Base-by-base conservation (phyloP, 768 basidiomycete genomes). In the Trametes elegans region DNA sequence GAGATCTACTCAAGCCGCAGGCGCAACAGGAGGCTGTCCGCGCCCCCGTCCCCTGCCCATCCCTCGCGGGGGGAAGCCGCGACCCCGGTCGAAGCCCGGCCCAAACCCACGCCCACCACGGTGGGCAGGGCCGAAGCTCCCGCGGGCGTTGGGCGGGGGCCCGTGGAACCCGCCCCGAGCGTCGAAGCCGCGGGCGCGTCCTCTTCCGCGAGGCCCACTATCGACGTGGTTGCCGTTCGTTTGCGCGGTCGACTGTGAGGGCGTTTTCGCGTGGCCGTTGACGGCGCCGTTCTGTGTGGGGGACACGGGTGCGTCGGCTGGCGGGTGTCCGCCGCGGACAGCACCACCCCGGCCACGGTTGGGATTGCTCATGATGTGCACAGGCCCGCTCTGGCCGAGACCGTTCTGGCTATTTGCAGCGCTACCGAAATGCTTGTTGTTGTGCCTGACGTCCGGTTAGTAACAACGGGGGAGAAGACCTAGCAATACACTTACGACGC, bases 331-430 rank as follows among this genome's bases (percentile, higher is more conserved):
- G 3, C 59, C 57, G 35, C 62, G 62, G 7, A 64, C 66, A 5
- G 73, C 50, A 24, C 68, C 64, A 42, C 68, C 71, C 38, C 77
- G 74, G 3, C 75, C 78, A 49, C 81, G 76, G 66, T 87, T 85
- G 0, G 90, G 90, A 63, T 93, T 92, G 13, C 80, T 68, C 85
- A 91, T 88, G 51, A 92, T 91, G 29, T 82, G 79, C 14, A 90
- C 76, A 3, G 80, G 79, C 2, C 70, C 47, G 58, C 66, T 65
- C 49, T 70, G 70, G 34, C 69, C 35, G 28, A 44, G 8, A 8
- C 42, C 48, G 8, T 72, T 55, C 21, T 32, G 53, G 18, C 6
- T 23, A 5, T 32, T 39, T 4, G 26, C 39, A n/a, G 46, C 49
- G 48, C 49, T 44, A 59, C 56, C 32, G 23, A n/a, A n/a, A n/a